Evolutionary conservation across 1,284 basidiomycete species (phyloP), one percentile per base, ranked within the genome.

Genomic region (Polyporus tsugae): DNA sequence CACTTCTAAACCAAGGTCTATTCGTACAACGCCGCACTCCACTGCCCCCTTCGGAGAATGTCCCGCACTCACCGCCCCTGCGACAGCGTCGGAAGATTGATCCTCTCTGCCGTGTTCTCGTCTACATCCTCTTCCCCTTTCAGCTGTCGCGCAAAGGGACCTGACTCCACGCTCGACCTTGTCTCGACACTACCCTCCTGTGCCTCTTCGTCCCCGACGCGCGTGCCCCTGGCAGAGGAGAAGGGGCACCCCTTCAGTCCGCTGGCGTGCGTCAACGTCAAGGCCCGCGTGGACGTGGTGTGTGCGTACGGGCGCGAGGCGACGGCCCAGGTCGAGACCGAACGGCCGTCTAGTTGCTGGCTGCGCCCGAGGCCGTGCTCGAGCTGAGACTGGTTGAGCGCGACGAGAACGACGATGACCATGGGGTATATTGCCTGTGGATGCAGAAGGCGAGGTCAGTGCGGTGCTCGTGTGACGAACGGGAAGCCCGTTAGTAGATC

Each of bases 381-480:
- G 55, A 58, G 55, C 55, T 58, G 55, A 6, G 55, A 58, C 35
- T 58, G 29, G 35, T 58, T 58, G 55, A 58, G 33, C 6, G 55
- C 35, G 9, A 58, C 55, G 35, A 58, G 55, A 9, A 58, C 55
- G 19, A 58, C 35, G 35, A 58, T 58, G 35, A 58, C 33, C 55
- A 58, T 58, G 1, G 55, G 55, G 17, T 58, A 58, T 15, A 58
- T 58, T n/a, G 55, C 33, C 55, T 58, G 19, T 13, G 35, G 33
- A n/a, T n/a, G n/a, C n/a, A 7, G 29, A 33, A 22, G 10, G 19
- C 5, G 11, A 7, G 25, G 29, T 53, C 52, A 53, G 29, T 4
- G 25, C 25, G 25, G 6, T 3, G 29, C 13, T n/a, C n/a, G n/a
- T n/a, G n/a, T n/a, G 17, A 46, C 15, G 44, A n/a, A 22, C 2